phyloP scores from a whole-genome alignment of 2,329 filamentous ascomycete species.

The Talaromyces sp. region DNA sequence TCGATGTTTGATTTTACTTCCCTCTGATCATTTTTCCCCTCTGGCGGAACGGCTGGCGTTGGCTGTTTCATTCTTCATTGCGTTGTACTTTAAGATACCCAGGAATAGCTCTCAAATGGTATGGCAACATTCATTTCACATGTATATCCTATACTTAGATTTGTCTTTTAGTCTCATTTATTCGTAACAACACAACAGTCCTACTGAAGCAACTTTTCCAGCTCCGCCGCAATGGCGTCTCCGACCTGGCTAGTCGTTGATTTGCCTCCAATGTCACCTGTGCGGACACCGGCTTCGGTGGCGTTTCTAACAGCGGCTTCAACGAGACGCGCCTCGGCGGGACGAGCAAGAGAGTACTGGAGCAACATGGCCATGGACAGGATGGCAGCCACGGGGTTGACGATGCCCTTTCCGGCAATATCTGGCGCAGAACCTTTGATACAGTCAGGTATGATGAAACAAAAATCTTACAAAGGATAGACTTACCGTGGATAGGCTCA shows the following conservation, averaged over 20 bases:
- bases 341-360: slow-evolving; percentile 80
- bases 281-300: slow-evolving; percentile 73
- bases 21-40: neutral
- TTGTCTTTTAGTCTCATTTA: neutral
- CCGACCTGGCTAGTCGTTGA: slow-evolving; percentile 73
- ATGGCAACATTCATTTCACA: neutral
- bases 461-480: neutral
- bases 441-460: neutral
- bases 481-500: slow-evolving; percentile 88
- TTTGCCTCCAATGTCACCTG: slow-evolving; percentile 78
- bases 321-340: slow-evolving; percentile 69
- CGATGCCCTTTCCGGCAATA: slow-evolving; percentile 84
- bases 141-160: neutral
- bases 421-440: slow-evolving; percentile 75
- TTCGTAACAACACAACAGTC: neutral
- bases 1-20: neutral
- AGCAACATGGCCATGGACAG: slow-evolving; percentile 94
- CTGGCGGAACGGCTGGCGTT: neutral
- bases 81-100: slow-evolving; percentile 8
- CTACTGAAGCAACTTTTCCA: slow-evolving; percentile 59
- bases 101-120: neutral
- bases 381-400: slow-evolving; percentile 88
- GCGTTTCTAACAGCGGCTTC: slow-evolving; percentile 76
- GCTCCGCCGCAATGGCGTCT: slow-evolving; percentile 71
- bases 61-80: neutral